A percentile compares a stretch with the other conserved stretches of the same genome.
These are phyloP conservation scores for Pugionium dolabratum DNA, from an alignment of 345 rosid species.

Conservation along the genomic window DNA sequence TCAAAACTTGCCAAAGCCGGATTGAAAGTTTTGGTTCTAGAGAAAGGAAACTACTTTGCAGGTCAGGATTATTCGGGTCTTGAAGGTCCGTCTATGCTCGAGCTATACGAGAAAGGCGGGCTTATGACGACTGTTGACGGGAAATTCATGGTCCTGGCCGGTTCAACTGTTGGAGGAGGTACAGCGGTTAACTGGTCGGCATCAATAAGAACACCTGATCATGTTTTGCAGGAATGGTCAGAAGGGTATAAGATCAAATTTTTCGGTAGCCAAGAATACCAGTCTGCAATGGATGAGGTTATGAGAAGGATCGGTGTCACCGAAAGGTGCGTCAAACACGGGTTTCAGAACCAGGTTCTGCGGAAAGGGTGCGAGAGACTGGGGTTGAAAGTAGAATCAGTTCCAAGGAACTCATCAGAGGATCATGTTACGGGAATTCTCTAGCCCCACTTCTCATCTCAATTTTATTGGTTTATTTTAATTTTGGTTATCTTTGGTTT, in stretches of 20 bases:
- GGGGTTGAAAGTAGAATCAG: conserved; percentile 48
- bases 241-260: conserved; percentile 47
- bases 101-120: conserved; percentile 52
- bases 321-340: conserved; percentile 41
- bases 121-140: conserved; percentile 43
- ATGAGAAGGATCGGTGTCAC: conserved; percentile 52
- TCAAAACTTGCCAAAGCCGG: conserved; percentile 54
- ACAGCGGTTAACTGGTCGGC: conserved; percentile 65
- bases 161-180: conserved; percentile 63
- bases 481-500: too few relatives aligned
- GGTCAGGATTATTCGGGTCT: conserved; percentile 50
- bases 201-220: conserved; percentile 48
- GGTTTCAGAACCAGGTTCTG: conserved; percentile 59
- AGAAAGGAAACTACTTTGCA: conserved; percentile 59
- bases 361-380: conserved; percentile 61
- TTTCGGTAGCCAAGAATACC: conserved; percentile 49
- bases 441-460: too few relatives aligned
- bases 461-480: too few relatives aligned
- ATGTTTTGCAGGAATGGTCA: conserved; percentile 52
- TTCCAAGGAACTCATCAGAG: conserved; percentile 48
- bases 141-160: conserved; percentile 47
- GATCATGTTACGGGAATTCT: too few relatives aligned
- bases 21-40: conserved; percentile 55
- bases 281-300: conserved; percentile 52
- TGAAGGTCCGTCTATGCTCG: conserved; percentile 53